phyloP scores from a whole-genome alignment of 2,329 filamentous ascomycete species.

The Emergomyces orientalis region DNA sequence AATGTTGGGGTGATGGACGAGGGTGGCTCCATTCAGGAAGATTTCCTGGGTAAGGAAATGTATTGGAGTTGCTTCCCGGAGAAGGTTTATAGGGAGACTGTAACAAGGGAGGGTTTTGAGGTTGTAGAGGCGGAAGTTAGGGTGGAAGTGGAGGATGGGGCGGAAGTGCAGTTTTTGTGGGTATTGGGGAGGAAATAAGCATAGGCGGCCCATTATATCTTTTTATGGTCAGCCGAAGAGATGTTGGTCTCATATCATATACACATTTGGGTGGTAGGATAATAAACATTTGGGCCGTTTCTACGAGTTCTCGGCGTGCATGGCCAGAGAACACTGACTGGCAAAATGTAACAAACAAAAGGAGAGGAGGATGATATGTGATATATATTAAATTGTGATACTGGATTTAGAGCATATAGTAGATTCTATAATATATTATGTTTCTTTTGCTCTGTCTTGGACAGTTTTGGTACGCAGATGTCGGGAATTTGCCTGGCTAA shows the following conservation, averaged over 20 bases:
- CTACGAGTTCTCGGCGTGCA: neutral
- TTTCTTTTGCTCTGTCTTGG: too few species aligned
- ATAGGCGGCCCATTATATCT: neutral
- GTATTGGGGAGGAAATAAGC: constrained; percentile 4
- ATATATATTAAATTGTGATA: neutral
- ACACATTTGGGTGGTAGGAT: neutral
- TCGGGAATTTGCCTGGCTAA: too few species aligned
- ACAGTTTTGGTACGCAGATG: too few species aligned
- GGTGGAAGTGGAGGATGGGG: constrained; percentile 18
- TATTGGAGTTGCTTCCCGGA: neutral
- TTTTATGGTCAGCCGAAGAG: too few species aligned
- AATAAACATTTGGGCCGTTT: too few species aligned
- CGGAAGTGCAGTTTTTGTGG: constrained; percentile 7
- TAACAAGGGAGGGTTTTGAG: constrained; percentile 28
- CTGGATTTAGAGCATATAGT: neutral
- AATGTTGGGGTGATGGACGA: constrained; percentile 39
- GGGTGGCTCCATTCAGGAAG: constrained; percentile 20
- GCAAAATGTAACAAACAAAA: neutral
- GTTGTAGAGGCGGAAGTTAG: constrained; percentile 19
- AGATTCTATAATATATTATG: too few species aligned
- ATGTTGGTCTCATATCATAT: neutral
- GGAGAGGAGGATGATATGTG: neutral
- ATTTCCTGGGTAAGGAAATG: neutral
- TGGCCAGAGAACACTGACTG: too few species aligned
- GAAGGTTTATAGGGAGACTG: constrained; percentile 16